Evolutionary conservation across 768 basidiomycete species (phyloP).

Genomic region (Lactarius sp.): DNA sequence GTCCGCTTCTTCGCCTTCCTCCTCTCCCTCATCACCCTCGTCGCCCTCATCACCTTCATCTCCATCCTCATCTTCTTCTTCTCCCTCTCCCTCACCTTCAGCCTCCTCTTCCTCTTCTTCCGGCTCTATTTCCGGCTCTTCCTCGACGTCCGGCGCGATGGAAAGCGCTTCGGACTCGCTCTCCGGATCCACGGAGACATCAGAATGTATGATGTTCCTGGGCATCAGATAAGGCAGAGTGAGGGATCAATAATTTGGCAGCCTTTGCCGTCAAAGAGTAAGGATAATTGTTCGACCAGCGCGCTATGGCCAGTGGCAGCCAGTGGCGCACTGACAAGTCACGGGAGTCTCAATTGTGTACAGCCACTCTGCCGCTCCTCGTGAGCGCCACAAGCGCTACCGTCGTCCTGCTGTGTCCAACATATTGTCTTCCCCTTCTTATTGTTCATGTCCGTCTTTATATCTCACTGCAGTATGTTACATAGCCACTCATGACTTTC

Average conservation of each 20-base stretch:
- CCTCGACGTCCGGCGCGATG: slow-evolving; percentile 32
- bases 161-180: slow-evolving; percentile 22
- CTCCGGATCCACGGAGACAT: slow-evolving; percentile 22
- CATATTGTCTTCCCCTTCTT: slow-evolving; percentile 12
- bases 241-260: neutral
- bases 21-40: slow-evolving; percentile 31
- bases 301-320: neutral
- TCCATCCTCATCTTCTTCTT: slow-evolving; percentile 33
- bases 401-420: neutral
- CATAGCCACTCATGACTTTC: neutral
- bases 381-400: neutral
- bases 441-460: slow-evolving; percentile 10
- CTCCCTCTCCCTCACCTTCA: slow-evolving; percentile 36
- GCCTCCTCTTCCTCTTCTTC: slow-evolving; percentile 32
- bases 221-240: slow-evolving; percentile 7
- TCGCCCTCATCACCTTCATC: slow-evolving; percentile 34
- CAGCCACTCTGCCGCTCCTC: no score
- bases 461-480: neutral
- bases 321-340: no score
- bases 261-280: neutral
- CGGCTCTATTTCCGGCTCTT: slow-evolving; percentile 39
- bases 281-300: neutral
- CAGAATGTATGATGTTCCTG: slow-evolving; percentile 24
- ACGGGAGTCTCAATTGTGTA: no score
- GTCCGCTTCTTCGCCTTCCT: slow-evolving; percentile 14